A percentile compares a stretch with the other conserved stretches of the same genome.
Conservation (phyloP, 805 yeast genomes). For the Teunomyces tritomae region DNA sequence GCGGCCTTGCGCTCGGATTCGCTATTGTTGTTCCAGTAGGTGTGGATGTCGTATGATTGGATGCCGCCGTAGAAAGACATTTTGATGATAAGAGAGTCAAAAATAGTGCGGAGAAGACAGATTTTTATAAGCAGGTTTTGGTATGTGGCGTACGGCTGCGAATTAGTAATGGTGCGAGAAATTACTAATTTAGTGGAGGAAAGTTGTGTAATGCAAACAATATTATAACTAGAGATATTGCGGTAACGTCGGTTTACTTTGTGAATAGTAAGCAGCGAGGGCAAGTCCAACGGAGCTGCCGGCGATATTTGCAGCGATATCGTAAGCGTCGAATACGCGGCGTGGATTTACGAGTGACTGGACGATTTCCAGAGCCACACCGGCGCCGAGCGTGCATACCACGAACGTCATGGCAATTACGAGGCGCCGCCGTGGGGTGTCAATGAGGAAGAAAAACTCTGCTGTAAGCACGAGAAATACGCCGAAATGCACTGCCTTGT, state of each 20-base stretch:
- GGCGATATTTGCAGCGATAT: conserved; percentile 37
- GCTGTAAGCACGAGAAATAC: conserved; percentile 47
- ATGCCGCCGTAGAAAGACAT: conserved; percentile 14
- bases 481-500: conserved; percentile 49
- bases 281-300: conserved; percentile 31
- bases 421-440: conserved; percentile 22
- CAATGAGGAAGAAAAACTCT: conserved; percentile 47
- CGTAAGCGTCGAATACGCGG: conserved; percentile 48
- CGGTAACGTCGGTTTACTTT: too few relatives aligned
- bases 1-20: conserved; percentile 35
- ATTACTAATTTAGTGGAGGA: too few relatives aligned
- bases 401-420: conserved; percentile 22
- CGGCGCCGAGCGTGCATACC: conserved; percentile 46
- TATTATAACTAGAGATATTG: too few relatives aligned
- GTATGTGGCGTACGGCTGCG: too few relatives aligned
- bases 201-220: too few relatives aligned
- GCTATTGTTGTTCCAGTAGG: conserved; percentile 45
- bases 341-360: conserved; percentile 47
- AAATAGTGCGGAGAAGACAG: neutral
- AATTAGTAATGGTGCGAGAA: too few relatives aligned
- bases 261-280: neutral
- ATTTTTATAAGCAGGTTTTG: neutral
- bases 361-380: conserved; percentile 49
- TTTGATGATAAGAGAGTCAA: neutral
- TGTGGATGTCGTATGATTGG: conserved; percentile 52